These are phyloP conservation scores for Rhodotorula kratochvilovae DNA, from an alignment of 768 basidiomycete species.

Conservation along the genomic window DNA sequence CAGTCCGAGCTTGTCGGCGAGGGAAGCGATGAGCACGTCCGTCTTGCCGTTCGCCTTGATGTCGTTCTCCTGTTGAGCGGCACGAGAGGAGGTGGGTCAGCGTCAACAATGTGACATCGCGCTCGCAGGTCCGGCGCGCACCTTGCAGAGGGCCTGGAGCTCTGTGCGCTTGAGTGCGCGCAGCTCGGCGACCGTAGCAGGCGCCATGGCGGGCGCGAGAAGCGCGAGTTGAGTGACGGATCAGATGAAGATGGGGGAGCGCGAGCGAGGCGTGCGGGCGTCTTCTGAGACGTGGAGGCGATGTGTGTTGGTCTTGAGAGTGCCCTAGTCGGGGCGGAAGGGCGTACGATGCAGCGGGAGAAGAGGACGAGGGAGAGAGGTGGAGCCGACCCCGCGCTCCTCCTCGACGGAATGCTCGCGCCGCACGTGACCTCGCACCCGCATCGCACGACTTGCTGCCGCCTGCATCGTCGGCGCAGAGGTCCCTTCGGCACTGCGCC, in stretches of 20 bases:
- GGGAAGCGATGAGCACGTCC: background rate
- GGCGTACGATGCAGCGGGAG: background rate
- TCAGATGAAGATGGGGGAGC: background rate
- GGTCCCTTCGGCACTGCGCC: too few relatives aligned
- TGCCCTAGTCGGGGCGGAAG: too few relatives aligned
- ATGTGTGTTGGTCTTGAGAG: background rate
- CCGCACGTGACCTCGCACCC: too few relatives aligned
- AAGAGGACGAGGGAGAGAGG: background rate
- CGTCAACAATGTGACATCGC: background rate
- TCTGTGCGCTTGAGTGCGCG: background rate
- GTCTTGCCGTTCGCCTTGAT: constrained; percentile 19
- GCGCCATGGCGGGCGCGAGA: background rate
- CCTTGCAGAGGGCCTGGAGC: constrained; percentile 11
- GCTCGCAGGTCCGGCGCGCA: background rate
- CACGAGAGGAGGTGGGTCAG: background rate
- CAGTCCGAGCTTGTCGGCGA: background rate
- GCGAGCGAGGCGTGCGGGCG: background rate
- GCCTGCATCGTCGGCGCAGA: too few relatives aligned
- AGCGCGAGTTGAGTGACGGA: constrained; percentile 8
- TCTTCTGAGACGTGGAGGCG: background rate
- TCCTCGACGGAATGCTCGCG: too few relatives aligned
- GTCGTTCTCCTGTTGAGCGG: background rate
- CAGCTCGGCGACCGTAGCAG: background rate
- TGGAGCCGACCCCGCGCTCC: background rate
- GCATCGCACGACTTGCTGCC: too few relatives aligned